Evolutionary conservation across 495 filamentous ascomycete species (phyloP).

Genomic region (Hypoxylon fuscum): DNA sequence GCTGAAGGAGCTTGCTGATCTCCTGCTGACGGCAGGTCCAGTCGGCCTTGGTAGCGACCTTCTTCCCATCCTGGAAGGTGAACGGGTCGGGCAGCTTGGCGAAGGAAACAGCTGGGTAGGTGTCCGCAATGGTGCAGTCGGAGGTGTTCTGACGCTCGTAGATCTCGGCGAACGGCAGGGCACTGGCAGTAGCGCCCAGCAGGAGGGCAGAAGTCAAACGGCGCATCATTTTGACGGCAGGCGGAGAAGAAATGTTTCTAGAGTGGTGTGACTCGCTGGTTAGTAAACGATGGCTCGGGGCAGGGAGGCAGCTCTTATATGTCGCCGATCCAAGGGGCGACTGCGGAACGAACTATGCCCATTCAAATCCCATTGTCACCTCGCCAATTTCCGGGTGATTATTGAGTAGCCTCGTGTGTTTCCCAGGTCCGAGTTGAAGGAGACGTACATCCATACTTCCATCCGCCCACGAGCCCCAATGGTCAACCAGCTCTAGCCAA

Average conservation of each 20-base stretch:
- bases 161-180: slow-evolving; percentile 53
- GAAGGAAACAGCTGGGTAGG: slow-evolving; percentile 40
- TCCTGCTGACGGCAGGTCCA: slow-evolving; percentile 62
- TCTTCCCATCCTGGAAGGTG: slow-evolving; percentile 52
- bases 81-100: slow-evolving; percentile 64
- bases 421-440: slow-evolving; percentile 15
- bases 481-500: slow-evolving; percentile 13
- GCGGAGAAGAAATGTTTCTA: neutral
- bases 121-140: slow-evolving; percentile 43
- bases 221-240: slow-evolving; percentile 49
- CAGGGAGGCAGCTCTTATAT: slow-evolving; percentile 24
- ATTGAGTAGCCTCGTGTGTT: slow-evolving; percentile 8
- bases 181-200: slow-evolving; percentile 51
- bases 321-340: neutral
- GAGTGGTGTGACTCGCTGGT: slow-evolving; percentile 19
- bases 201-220: slow-evolving; percentile 50
- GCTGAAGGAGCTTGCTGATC: slow-evolving; percentile 60
- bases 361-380: neutral
- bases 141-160: slow-evolving; percentile 50
- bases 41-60: slow-evolving; percentile 57
- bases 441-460: too few relatives aligned
- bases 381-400: slow-evolving; percentile 34
- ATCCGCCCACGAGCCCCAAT: neutral
- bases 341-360: neutral
- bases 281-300: slow-evolving; percentile 20